Evolutionary conservation across 1,139 yeast genomes (phyloP).

Genomic region (Saccharomycopsis hybrid): DNA sequence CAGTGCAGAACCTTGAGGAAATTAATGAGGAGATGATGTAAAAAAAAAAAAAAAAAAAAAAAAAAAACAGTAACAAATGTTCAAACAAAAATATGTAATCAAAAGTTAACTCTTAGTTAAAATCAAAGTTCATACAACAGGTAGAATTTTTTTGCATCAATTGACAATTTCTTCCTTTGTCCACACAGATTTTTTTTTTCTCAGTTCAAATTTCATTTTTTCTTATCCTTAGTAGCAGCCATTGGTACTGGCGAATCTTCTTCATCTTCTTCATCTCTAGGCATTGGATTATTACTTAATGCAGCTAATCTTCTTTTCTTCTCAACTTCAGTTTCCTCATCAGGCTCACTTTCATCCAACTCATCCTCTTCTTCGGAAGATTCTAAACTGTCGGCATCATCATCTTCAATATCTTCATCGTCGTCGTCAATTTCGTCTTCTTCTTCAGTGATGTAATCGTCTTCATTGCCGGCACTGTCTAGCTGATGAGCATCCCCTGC

Average conservation of each 20-base stretch:
- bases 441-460: conserved; percentile 24
- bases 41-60: too few relatives aligned
- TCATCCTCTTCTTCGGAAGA: conserved; percentile 12
- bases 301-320: conserved; percentile 76
- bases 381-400: conserved; percentile 22
- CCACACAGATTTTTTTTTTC: too few relatives aligned
- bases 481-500: not conserved
- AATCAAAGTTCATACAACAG: not conserved
- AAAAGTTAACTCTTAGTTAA: not conserved
- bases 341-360: conserved; percentile 25
- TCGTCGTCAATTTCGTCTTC: conserved; percentile 12
- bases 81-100: not conserved
- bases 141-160: too few relatives aligned
- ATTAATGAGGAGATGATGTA: too few relatives aligned
- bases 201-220: not conserved
- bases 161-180: too few relatives aligned
- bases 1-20: too few relatives aligned
- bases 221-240: not conserved
- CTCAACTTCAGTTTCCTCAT: conserved; percentile 66
- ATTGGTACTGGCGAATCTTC: conserved; percentile 31
- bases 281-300: conserved; percentile 47
- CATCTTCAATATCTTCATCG: conserved; percentile 25
- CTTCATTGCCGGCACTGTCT: conserved; percentile 26
- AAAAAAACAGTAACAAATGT: not conserved
- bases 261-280: conserved; percentile 53